Evolutionary conservation across 2,329 filamentous ascomycete genomes (phyloP), one percentile per base, ranked within the genome.

Genomic region (Trichoderma koningii): DNA sequence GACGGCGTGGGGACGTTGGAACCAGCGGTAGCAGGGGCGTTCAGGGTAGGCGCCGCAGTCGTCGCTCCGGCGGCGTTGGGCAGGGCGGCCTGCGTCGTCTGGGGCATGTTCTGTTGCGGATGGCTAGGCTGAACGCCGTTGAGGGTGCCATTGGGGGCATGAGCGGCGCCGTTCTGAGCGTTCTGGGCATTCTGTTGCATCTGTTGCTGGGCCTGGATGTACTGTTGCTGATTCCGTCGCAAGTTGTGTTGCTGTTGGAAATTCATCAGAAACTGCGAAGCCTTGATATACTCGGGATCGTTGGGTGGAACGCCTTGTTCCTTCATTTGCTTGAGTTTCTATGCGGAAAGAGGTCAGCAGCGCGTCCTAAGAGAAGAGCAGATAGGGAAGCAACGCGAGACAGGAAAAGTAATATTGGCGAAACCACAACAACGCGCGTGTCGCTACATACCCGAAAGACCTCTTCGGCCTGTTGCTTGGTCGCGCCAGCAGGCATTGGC

Each of bases 321-420:
- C 78, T 94, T 95, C 90, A 98, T 93, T 76, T 91, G 87, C 74
- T 91, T 89, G 70, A 91, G 95, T 84, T 92, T 93, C 93, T 97
- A 52, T 34, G 52, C 21, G 53, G 12, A 14, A 14, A 30, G 21
- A 5, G n/a, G 53, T 48, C 30, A 55, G 44, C 30, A 47, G 42
- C 38, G 17, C 26, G 48, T 56, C 34, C 21, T 15, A 17, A 14
- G 3, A 14, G 23, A 38, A 30, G n/a, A 38, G 2, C 7, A 23
- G 7, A 55, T 4, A 3, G 52, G 48, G 14, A 55, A 23, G 45
- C 45, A 64, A 59, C 62, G 62, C 62, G 52, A 57, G 42, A 51
- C 12, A 30, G n/a, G 41, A 23, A 30, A 14, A 53, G 7, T 38
- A 14, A 23, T 1, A 23, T 5, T 12, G n/a, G 12, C 2, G 23